Base-by-base conservation (phyloP, 2,329 filamentous ascomycete genomes). In the Bretziella fagacearum region DNA sequence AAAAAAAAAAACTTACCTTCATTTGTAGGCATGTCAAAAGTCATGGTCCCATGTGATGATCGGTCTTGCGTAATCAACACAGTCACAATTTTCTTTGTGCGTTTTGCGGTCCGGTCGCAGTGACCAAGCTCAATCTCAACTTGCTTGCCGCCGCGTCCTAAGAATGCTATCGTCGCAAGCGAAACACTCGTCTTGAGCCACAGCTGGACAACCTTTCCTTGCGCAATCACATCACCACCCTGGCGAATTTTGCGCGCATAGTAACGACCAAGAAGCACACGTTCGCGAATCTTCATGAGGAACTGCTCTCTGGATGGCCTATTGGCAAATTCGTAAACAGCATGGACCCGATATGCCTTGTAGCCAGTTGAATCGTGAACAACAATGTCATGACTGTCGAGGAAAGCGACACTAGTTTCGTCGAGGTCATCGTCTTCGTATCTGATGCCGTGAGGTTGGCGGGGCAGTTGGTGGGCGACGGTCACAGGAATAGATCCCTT, bases 231-330 rank as follows among this genome's bases (percentile, higher is more conserved):
- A 15, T 45, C 42, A 15, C 23, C 17, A 8, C 25, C 41, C 26
- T 49, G 41, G 17, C 41, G 41, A 26, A 49, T 45, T n/a, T 35
- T 44, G 25, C 42, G 41, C 4, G 42, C 42, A 41, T 49, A 49
- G 25, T 49, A 49, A 2, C 47, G 41, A 2, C 47, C 47, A 11
- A 49, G 25, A 2, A 49, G 33, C 13, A 49, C 33, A 17, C 47
- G 47, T 18, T 49, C 47, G n/a, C 47, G 47, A n/a, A 49, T 45
- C 33, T 49, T 49, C 41, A 45, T 44, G 6, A 49, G 33, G n/a
- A 51, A 51, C 22, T 48, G 41, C 22, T 48, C 46, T 29, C 46
- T 29, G n/a, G 49, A 43, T 26, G 32, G 39, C 4, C 46, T 40
- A 29, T 48, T 45, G 7, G 42, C 37, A 23, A 51, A 51, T 17